Evolutionary conservation across 1,139 yeast genomes (phyloP).

Genomic region (Diutina scorzettiae): DNA sequence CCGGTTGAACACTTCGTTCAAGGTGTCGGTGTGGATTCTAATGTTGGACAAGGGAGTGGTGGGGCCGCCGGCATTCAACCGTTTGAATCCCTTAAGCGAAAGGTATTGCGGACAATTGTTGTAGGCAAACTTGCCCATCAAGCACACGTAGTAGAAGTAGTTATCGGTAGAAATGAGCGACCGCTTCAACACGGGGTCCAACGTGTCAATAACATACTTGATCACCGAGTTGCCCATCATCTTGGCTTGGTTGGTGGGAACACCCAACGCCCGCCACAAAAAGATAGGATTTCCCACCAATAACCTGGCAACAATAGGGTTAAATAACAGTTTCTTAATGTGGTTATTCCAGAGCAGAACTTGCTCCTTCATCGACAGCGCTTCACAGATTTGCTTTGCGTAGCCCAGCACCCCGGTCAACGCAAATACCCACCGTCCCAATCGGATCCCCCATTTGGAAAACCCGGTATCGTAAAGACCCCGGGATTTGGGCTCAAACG

Average conservation of each 20-base stretch:
- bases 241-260: slow-evolving; percentile 71
- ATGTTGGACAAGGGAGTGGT: slow-evolving; percentile 47
- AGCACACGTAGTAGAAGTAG: slow-evolving; percentile 63
- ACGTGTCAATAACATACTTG: slow-evolving; percentile 62
- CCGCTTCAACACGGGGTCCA: slow-evolving; percentile 60
- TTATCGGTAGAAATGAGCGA: slow-evolving; percentile 60
- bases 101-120: slow-evolving; percentile 70
- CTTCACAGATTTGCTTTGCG: slow-evolving; percentile 44
- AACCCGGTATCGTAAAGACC: slow-evolving; percentile 77
- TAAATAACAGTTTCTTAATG: slow-evolving; percentile 58
- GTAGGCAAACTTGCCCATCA: slow-evolving; percentile 49
- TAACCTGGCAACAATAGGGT: slow-evolving; percentile 54
- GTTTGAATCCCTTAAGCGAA: slow-evolving; percentile 43
- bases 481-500: slow-evolving; percentile 40
- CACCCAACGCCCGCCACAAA: slow-evolving; percentile 81
- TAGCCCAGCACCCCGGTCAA: slow-evolving; percentile 40
- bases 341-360: slow-evolving; percentile 45
- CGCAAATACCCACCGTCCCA: slow-evolving; percentile 49
- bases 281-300: slow-evolving; percentile 72
- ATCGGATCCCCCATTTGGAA: slow-evolving; percentile 73
- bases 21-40: slow-evolving; percentile 68
- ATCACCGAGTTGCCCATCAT: slow-evolving; percentile 67
- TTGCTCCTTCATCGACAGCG: slow-evolving; percentile 52
- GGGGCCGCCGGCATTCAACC: slow-evolving; percentile 26
- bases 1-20: slow-evolving; percentile 63